phyloP scores from a whole-genome alignment of 306 rosid species.

The Vigna trinervia region DNA sequence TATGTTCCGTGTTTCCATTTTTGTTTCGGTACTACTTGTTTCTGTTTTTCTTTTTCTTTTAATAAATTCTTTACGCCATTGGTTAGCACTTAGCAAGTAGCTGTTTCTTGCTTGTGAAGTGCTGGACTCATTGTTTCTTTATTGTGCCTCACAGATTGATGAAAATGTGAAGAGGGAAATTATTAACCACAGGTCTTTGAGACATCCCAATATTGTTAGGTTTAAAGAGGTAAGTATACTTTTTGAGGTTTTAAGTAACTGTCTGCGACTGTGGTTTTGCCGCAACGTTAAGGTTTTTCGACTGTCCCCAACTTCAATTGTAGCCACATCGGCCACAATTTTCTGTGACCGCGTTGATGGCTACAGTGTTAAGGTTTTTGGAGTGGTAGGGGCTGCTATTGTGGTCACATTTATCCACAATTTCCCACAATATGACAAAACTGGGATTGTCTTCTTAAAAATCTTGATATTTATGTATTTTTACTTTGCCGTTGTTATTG shows the following conservation, averaged over 20 bases:
- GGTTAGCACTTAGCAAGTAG: not conserved
- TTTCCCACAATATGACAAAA: not conserved
- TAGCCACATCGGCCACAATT: not conserved
- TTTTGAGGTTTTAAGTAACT: not conserved
- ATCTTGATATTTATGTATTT: constrained; percentile 1
- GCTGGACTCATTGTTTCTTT: constrained; percentile 1
- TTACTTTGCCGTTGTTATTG: not conserved
- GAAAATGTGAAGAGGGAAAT: constrained; percentile 95
- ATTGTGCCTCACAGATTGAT: constrained; percentile 74
- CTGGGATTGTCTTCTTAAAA: not conserved
- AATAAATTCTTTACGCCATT: not conserved
- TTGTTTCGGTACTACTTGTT: constrained; percentile 35
- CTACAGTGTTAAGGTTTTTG: not conserved
- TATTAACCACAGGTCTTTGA: constrained; percentile 92
- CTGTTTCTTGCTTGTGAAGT: constrained; percentile 9
- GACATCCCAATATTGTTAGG: constrained; percentile 95
- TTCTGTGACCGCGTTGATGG: not conserved
- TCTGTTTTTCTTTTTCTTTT: not conserved
- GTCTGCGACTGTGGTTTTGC: not conserved
- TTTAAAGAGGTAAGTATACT: constrained; percentile 82
- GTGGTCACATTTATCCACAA: not conserved
- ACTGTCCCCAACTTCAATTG: not conserved
- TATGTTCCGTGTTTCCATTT: constrained; percentile 44
- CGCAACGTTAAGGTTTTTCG: not conserved
- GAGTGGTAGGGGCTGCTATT: not conserved